Evolutionary conservation across 164 flowering plant species (phyloP), one percentile per base, ranked within the genome.

Genomic region (Nelumbo lutea): DNA sequence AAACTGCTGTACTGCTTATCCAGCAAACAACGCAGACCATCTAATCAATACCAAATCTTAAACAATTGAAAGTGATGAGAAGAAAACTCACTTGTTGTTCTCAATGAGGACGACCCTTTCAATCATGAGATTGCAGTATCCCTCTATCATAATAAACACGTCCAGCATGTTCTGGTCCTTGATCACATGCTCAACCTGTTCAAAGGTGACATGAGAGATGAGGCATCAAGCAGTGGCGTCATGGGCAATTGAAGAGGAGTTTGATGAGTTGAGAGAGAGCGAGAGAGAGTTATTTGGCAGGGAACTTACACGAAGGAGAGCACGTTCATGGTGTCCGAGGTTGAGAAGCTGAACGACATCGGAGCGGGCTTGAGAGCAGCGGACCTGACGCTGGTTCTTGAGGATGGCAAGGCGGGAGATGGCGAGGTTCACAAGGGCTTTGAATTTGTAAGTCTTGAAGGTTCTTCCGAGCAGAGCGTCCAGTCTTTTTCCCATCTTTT

Each of bases 161-260:
- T 89, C 94, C 75, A 89, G 45, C 86, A 86, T 85, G 77, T 85
- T 84, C 75, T 89, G 90, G 72, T 84, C 92, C 81, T 79, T 86
- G 70, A 89, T 85, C 70, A 87, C 86, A 69, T 79, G 80, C 70
- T 87, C 91, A 64, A 84, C 89, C 94, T 91, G 82, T 70, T n/a
- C 72, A 8, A 27, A 27, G 27, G 51, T 64, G 5, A 55, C 42
- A 68, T 53, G 57, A 53, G 14, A 53, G n/a, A 53, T 53, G 13
- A 43, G 38, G 1, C 52, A 42, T 6, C 59, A 48, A 69, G 42
- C 42, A 64, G 5, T 6, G 55, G 4, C 51, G 2, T 14, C 56
- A 64, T 45, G 45, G 42, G 63, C 3, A 42, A 44, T 14, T 2
- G 41, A 9, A 15, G 11, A 59, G 64, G 53, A 66, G 67, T 47